Percentiles rank a stretch among this genome's conserved stretches.
phyloP scores from a whole-genome alignment of 495 filamentous ascomycete species.

The Neurospora sp. region DNA sequence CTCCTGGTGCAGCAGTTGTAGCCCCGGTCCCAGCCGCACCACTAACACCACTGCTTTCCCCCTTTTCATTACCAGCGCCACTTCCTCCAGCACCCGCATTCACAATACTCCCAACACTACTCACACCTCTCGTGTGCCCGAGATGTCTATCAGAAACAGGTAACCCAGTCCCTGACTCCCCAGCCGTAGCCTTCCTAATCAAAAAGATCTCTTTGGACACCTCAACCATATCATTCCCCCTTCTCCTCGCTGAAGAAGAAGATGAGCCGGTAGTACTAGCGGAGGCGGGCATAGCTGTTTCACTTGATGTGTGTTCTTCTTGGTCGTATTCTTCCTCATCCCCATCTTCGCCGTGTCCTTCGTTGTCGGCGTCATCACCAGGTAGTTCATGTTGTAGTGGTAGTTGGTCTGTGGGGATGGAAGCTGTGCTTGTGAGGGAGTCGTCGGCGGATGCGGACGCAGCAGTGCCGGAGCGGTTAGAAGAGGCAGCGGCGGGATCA shows the following conservation, averaged over 20 bases:
- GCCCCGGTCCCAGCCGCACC: constrained; percentile 15
- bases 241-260: neutral
- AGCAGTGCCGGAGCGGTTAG: neutral
- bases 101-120: neutral
- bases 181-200: constrained; percentile 50
- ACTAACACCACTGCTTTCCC: constrained; percentile 5
- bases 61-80: neutral
- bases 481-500: neutral
- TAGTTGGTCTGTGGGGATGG: neutral
- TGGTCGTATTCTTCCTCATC: neutral
- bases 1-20: constrained; percentile 23
- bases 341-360: neutral
- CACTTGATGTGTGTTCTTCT: neutral
- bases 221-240: neutral
- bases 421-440: neutral
- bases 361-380: neutral
- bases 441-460: neutral
- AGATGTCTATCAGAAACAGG: neutral
- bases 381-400: neutral
- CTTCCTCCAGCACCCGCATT: neutral
- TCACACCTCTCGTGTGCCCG: neutral
- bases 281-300: neutral
- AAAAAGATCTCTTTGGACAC: constrained; percentile 65
- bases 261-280: neutral
- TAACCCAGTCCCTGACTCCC: neutral